Conservation (phyloP, 441 rosid species). For the Corymbia calophylla region DNA sequence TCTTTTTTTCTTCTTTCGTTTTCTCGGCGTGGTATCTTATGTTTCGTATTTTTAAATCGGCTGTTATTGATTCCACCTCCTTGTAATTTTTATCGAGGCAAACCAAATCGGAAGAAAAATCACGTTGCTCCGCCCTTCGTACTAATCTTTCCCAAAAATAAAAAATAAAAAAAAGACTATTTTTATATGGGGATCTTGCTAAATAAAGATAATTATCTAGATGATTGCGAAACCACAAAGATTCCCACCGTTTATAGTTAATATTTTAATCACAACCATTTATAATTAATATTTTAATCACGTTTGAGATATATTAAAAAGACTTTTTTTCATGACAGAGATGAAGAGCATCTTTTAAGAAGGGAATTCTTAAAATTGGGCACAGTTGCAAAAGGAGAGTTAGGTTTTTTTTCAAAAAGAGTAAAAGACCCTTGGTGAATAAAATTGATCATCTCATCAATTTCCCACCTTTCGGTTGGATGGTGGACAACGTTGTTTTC, state of each 20-base stretch:
- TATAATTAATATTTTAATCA: no score
- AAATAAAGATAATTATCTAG: background rate
- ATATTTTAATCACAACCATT: no score
- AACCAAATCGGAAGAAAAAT: background rate
- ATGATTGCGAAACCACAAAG: accelerated
- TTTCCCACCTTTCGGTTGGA: background rate
- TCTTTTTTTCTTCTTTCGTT: background rate
- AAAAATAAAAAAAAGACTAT: background rate
- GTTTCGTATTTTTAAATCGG: background rate
- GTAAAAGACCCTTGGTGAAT: background rate
- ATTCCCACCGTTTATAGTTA: background rate
- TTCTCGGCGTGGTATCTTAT: background rate
- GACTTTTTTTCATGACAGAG: no score
- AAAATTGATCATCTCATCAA: background rate
- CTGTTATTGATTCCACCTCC: background rate
- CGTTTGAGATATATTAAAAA: no score
- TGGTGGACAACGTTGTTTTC: background rate
- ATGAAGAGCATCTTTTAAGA: no score
- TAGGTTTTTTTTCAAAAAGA: background rate
- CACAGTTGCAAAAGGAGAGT: accelerated
- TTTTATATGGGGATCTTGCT: background rate
- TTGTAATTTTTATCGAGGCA: background rate
- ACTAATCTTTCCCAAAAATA: background rate
- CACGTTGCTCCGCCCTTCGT: background rate
- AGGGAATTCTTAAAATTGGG: background rate